Base-by-base conservation (phyloP, 345 rosid species). In the Streptanthus diversifolius region DNA sequence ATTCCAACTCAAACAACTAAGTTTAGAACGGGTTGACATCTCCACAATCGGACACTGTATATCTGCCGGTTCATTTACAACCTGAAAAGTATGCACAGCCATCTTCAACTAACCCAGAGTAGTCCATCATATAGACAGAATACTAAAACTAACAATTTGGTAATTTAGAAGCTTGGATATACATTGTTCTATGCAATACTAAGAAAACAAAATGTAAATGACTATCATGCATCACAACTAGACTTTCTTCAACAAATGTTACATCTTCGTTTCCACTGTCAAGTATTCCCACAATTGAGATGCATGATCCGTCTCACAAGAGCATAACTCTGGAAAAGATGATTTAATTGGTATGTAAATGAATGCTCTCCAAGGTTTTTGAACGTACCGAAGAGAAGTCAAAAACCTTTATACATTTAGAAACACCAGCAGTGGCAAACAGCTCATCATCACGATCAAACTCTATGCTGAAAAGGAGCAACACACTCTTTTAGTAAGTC, bases 1-100 rank as follows among this genome's bases (percentile, higher is more conserved):
- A 79, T 95, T 95, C 99, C 99, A 95, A 81, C 98, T 95, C 82
- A 95, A 77, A 85, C 99, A 95, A 72, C 99, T 91, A 77, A 95
- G 91, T 78, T 91, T 95, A 64, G 98, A 95, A 73, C 96, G 93
- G 2, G 99, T 92, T 67, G 96, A 63, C 97, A 95, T 95, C 84
- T 92, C 98, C 82, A 86, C 95, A 68, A 91, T 86, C 55, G 99
- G 97, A 80, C 89, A 87, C 57, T 90, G 95, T 45, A 84, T 84
- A 52, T 90, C 97, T 40, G 79, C 82, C 36, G 84, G 87, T 80
- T 86, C 88, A 72, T 90, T 91, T 37, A 87, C 92, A 80, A 91
- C 98, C 98, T 91, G 80, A 53, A 83, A 78, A 78, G 30, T 47
- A 76, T 72, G 49, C 39, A 64, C 39, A 22, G 0, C 54, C 57